These are phyloP conservation scores for Elaeis guineensis DNA, from an alignment of 176 grass and related monocot species.

Conservation along the genomic window DNA sequence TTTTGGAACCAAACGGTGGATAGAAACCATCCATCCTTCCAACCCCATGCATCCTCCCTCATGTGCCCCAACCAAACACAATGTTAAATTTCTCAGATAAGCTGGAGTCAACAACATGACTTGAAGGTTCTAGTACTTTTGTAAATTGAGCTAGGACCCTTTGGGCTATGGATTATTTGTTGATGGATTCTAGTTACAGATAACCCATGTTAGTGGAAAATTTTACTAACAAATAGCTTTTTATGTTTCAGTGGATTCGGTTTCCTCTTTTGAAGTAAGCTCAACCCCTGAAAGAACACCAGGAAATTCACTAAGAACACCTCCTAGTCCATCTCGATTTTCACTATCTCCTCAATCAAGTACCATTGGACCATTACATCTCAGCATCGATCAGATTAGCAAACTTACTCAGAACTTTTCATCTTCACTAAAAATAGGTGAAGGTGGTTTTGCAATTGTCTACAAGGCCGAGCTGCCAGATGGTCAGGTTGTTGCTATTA, in stretches of 20 bases:
- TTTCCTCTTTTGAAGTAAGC: slow-evolving; percentile 37
- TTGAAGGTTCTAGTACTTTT: too few species aligned
- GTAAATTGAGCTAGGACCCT: too few species aligned
- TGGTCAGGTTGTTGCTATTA: slow-evolving; percentile 60
- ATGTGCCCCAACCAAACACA: too few species aligned
- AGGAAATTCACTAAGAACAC: slow-evolving; percentile 48
- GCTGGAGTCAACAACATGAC: too few species aligned
- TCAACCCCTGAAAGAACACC: slow-evolving; percentile 53
- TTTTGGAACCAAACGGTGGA: too few species aligned
- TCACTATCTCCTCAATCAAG: slow-evolving; percentile 55
- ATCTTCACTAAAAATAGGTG: slow-evolving; percentile 44
- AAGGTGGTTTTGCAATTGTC: slow-evolving; percentile 80
- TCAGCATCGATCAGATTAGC: slow-evolving; percentile 62
- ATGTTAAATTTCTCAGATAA: too few species aligned
- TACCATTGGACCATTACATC: slow-evolving; percentile 52
- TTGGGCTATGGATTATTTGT: not conserved
- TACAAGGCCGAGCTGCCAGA: slow-evolving; percentile 67
- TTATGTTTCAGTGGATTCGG: slow-evolving; percentile 42
- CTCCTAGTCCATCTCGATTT: slow-evolving; percentile 83
- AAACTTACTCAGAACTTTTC: slow-evolving; percentile 90
- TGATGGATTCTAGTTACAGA: not conserved
- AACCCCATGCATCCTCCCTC: too few species aligned
- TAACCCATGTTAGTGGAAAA: not conserved
- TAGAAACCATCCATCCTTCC: too few species aligned
- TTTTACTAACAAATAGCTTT: slow-evolving; percentile 21